phyloP scores from a whole-genome alignment of 345 rosid genomes.

The Eucalyptus cloeziana region DNA sequence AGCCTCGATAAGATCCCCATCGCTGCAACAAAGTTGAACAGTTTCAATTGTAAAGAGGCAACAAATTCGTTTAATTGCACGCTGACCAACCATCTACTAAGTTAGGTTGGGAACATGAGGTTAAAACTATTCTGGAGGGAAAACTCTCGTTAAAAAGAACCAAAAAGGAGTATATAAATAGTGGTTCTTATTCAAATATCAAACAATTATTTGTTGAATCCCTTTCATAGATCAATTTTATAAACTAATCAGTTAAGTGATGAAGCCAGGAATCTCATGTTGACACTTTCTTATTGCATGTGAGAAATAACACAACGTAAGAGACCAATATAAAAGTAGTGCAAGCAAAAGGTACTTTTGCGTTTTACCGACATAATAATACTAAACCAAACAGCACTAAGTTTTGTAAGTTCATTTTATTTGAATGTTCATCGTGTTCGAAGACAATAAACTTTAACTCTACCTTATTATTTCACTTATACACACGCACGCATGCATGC shows the following conservation, averaged over 20 bases:
- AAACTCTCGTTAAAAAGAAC: background rate
- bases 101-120: background rate
- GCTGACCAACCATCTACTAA: background rate
- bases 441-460: too few species aligned
- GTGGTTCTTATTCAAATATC: background rate
- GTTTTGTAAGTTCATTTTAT: too few species aligned
- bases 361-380: too few species aligned
- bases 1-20: background rate
- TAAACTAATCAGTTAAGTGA: background rate
- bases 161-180: too few species aligned
- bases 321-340: background rate
- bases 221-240: background rate
- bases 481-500: too few species aligned
- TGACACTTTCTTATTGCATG: background rate
- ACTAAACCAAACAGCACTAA: too few species aligned
- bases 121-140: background rate
- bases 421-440: too few species aligned
- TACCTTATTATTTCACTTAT: too few species aligned
- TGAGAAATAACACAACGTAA: background rate
- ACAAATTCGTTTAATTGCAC: background rate
- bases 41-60: background rate
- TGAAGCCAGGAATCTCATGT: background rate
- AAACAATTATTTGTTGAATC: background rate
- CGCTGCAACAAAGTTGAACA: background rate
- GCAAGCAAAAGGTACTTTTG: background rate